A percentile compares a stretch with the other conserved stretches of the same genome.
These are phyloP conservation scores for Cardiospermum halicacabum DNA, from an alignment of 345 rosid species.

Conservation along the genomic window DNA sequence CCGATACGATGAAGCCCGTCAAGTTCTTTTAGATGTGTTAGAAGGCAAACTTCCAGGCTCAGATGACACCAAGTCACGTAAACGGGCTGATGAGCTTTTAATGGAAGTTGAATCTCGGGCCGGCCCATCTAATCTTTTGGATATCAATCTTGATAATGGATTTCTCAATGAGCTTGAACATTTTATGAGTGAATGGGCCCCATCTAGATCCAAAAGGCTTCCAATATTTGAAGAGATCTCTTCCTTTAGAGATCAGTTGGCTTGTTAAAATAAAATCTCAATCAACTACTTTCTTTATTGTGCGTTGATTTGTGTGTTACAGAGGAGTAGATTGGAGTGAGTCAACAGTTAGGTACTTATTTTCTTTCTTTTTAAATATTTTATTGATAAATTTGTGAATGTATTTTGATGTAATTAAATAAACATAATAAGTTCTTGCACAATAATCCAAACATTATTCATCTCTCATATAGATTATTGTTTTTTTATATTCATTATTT, in stretches of 20 bases:
- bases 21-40: slow-evolving; percentile 37
- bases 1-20: slow-evolving; percentile 51
- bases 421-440: too few relatives aligned
- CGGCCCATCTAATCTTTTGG: slow-evolving; percentile 29
- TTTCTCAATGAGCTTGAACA: slow-evolving; percentile 55
- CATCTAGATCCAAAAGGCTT: slow-evolving; percentile 64
- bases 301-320: too few relatives aligned
- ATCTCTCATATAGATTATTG: too few relatives aligned
- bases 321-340: neutral
- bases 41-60: slow-evolving; percentile 50
- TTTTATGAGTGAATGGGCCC: slow-evolving; percentile 42
- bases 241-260: slow-evolving; percentile 56
- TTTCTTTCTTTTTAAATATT: too few relatives aligned
- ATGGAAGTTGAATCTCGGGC: slow-evolving; percentile 28
- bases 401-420: too few relatives aligned
- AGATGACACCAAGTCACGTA: slow-evolving; percentile 43
- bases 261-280: too few relatives aligned
- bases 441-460: too few relatives aligned
- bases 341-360: neutral
- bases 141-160: slow-evolving; percentile 39
- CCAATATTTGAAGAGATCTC: slow-evolving; percentile 90
- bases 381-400: too few relatives aligned
- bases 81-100: slow-evolving; percentile 52
- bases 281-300: too few relatives aligned
- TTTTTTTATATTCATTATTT: too few relatives aligned